Evolutionary conservation across 1,284 basidiomycete genomes (phyloP).

Genomic region (Blastosporella zonata): DNA sequence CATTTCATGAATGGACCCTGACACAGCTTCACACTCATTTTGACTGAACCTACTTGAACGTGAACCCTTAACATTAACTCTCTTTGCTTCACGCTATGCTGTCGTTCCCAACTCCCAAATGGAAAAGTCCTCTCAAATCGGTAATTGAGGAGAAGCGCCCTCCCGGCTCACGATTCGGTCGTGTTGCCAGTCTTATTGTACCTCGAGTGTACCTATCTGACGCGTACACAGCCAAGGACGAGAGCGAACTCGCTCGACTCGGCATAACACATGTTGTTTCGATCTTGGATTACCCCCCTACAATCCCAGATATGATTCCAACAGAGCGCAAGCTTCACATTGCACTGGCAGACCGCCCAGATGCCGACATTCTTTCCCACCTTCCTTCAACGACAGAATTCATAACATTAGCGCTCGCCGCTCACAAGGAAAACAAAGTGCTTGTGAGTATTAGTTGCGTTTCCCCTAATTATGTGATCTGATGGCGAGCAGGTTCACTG

Average conservation of each 20-base stretch:
- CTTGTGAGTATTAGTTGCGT: conserved; percentile 46
- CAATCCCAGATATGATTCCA: conserved; percentile 45
- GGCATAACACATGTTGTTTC: conserved; percentile 73
- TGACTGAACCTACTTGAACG: too few species aligned
- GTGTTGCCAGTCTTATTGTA: conserved; percentile 47
- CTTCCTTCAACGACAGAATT: conserved; percentile 64
- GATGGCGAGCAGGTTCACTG: conserved; percentile 60
- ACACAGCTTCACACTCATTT: too few species aligned
- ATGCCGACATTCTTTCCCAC: conserved; percentile 54
- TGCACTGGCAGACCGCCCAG: conserved; percentile 49
- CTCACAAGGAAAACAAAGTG: conserved; percentile 53
- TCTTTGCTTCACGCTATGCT: conserved; percentile 25
- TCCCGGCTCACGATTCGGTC: conserved; percentile 25
- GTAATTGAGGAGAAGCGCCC: conserved; percentile 10
- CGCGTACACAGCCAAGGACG: conserved; percentile 49
- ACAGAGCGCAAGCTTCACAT: conserved; percentile 50
- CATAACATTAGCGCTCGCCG: conserved; percentile 53
- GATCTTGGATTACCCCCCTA: conserved; percentile 48
- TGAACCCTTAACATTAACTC: background rate
- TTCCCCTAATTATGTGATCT: conserved; percentile 8
- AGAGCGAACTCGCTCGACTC: conserved; percentile 42
- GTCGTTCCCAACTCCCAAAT: conserved; percentile 33
- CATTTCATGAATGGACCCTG: too few species aligned
- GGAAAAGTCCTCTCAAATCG: conserved; percentile 28
- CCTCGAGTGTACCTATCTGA: conserved; percentile 68